Base-by-base conservation (phyloP, 306 rosid genomes). In the Glycine latifolia region DNA sequence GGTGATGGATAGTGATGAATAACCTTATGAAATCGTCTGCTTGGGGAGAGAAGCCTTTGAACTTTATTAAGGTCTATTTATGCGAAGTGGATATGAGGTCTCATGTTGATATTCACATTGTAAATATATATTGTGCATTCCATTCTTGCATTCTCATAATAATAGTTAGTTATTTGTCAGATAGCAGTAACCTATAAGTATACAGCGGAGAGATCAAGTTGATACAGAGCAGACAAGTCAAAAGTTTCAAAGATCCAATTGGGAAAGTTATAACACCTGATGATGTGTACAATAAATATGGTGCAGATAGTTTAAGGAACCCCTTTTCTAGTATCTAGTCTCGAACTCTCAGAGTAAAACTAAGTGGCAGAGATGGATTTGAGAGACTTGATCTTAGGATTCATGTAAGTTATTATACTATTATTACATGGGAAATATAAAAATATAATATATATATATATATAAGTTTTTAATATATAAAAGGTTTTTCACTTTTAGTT, bases 181-280 rank as follows among this genome's bases (percentile, higher is more conserved):
- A 72, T 83, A 82, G 85, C 90, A 87, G 88, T 91, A 92, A 85
- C 88, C 56, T 76, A 73, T 87, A 88, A 85, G 88, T 90, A 83
- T 82, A 73, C 91, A 87, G 88, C 83, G 66, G 91, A 87, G 71
- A 79, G 90, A 79, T 78, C 90, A 81, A 90, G 91, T 86, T 86
- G 92, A 86, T 62, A 78, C 88, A 81, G 90, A 87, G 88, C 88
- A 89, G 87, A 90, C 89, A 79, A 89, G 86, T 76, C 91, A 61
- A 86, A n/a, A 87, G 87, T 88, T 73, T 88, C 84, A 83, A 91
- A 85, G 91, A 88, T 76, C 97, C 97, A 71, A 59, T 86, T 83
- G 97, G 90, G 17, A 97, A 95, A 86, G 97, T 93, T 83, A 82
- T 95, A 89, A 91, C 99, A 79, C 97, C 99, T 90, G 97, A 95